phyloP scores from a whole-genome alignment of 345 rosid species.

The Clarkia xantiana region DNA sequence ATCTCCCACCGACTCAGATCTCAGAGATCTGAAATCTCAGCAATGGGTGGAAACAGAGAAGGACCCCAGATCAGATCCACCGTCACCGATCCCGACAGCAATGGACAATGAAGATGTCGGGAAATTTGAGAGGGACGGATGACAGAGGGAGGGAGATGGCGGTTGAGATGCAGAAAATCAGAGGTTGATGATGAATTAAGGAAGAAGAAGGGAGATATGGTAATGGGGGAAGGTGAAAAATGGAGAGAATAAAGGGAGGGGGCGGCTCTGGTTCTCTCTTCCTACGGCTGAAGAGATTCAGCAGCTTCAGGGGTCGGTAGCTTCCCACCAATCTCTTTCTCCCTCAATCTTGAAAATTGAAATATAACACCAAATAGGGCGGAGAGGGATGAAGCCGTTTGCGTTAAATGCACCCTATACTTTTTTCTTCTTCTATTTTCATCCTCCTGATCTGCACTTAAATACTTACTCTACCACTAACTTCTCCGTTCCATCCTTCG shows the following conservation, averaged over 20 bases:
- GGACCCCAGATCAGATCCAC: neutral
- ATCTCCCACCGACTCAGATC: constrained; percentile 18
- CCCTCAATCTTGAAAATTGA: too few relatives aligned
- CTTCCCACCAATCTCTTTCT: neutral
- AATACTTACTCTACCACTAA: too few relatives aligned
- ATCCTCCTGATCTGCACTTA: too few relatives aligned
- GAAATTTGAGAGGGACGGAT: neutral
- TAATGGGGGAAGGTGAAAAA: neutral
- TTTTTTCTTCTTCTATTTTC: too few relatives aligned
- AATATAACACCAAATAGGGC: too few relatives aligned
- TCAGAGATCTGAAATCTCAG: constrained; percentile 12
- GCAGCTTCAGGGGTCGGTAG: neutral
- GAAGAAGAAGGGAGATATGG: neutral
- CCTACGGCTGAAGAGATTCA: too few relatives aligned
- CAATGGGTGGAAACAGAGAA: constrained; percentile 9
- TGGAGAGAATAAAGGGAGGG: neutral
- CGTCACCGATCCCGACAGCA: neutral
- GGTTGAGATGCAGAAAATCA: neutral
- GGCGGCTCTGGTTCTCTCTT: neutral
- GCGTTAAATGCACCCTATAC: too few relatives aligned
- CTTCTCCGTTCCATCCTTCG: too few relatives aligned
- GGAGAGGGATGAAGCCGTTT: too few relatives aligned
- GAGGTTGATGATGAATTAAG: neutral
- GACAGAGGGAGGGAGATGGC: neutral
- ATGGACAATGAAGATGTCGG: too few relatives aligned